Base-by-base conservation (phyloP, 495 filamentous ascomycete species). In the Penicillium simplicissimum region DNA sequence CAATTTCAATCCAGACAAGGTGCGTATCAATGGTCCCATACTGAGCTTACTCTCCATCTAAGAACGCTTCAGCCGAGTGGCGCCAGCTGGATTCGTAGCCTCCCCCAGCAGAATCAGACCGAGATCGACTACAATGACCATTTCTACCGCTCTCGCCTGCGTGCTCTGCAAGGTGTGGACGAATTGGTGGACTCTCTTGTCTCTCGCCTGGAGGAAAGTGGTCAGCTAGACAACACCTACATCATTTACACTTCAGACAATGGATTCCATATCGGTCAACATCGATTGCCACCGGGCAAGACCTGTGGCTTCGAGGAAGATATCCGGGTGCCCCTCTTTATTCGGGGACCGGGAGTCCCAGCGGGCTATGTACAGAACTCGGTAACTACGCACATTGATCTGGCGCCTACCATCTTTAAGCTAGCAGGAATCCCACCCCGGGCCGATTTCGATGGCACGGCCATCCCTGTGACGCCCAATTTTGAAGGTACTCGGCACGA, bases 201-300 rank as follows among this genome's bases (percentile, higher is more conserved):
- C 1, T 59, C 64, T 0, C 79, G 81, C 0, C 71, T 92, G 0
- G 80, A 83, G 14, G 66, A 75, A 2, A 71, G 80, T 25, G 78
- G 72, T 15, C 62, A 88, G 34, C 69, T 90, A 8, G 85, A 90
- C 11, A 84, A 89, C 61, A 91, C 88, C 0, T 91, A 86, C 59
- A 81, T 92, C 48, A 79, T 92, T 53, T 91, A 88, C 68, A 87
- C 87, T 1, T 87, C 84, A 0, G 89, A 91, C 63, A 91, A 92
- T 62, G 89, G 89, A 0, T 91, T 87, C 69, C 87, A 91, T 62
- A 88, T 91, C 55, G 84, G 87, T 25, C 89, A 91, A 62, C 89
- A 92, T 67, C 81, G 89, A 6, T 65, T 91, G 34, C 85, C 85
- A 11, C 88, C 89, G 2, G 89, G 88, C 3, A 92, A 92, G 72